Evolutionary conservation across 2,329 filamentous ascomycete species (phyloP), one percentile per base, ranked within the genome.

Genomic region (Leptodontidium sp.): DNA sequence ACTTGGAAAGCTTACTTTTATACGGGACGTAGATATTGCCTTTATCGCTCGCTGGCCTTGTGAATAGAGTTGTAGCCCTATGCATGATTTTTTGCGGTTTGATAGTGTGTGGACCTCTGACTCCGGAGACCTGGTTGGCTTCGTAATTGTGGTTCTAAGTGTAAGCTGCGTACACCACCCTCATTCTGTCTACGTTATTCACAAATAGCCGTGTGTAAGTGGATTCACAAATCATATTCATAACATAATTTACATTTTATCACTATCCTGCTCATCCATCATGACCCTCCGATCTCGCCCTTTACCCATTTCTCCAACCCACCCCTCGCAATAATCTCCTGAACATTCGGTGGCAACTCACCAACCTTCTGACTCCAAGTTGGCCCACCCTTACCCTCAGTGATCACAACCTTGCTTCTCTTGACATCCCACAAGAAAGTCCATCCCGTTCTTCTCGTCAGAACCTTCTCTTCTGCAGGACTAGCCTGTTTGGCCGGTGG

Each of bases 311-410:
- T 90, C 84, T 94, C 92, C 68, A 97, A 77, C 0, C 93, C 93
- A 1, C 93, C 93, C 61, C 85, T 80, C 0, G 92, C 91, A 75
- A 95, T 93, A 67, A 95, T 94, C 76, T 92, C 92, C 79, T 97
- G 94, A 66, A 97, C 91, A 77, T 95, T 97, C 0, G 91, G 88
- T 15, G 93, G 92, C 71, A 97, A 78, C 82, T 96, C 91, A 8
- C 92, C 92, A 0, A 97, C 93, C 81, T 91, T 93, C 78, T 96
- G 87, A 62, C 84, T 90, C 93, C 93, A 97, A 47, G 81, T 87
- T 66, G 84, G 78, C 0, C 91, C 92, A 57, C 84, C 84, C 65
- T 88, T 81, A 1, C 90, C 90, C 81, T 97, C 92, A 24, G 87
- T 87, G 0, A 97, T 85, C 0, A 85, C 85, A 6, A 97, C 90